Evolutionary conservation across 1,139 yeast genomes (phyloP), one percentile per base, ranked within the genome.

Genomic region (Suhomyces ambrosiae): DNA sequence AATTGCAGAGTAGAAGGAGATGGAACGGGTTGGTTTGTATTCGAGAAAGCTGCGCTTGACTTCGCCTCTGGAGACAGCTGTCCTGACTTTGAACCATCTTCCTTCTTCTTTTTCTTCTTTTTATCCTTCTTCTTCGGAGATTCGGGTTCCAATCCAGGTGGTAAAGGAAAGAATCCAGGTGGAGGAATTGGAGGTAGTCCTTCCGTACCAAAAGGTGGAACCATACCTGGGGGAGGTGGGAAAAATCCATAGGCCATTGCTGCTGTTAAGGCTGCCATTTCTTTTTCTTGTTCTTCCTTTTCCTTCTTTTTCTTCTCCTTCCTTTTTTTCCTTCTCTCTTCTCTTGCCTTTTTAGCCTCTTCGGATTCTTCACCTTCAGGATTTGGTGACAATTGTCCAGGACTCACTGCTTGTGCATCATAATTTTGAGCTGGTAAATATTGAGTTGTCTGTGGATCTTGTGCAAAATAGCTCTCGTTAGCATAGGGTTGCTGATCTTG

Each of bases 191-290:
- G 42, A n/a, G 45, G 40, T 7, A 45, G 21, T 5, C 48, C 49
- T 12, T 40, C 45, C 16, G 36, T 21, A 22, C 35, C 30, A 33
- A 41, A 29, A 8, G 41, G 31, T 21, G 35, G 35, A 28, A 22
- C 44, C 48, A 36, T 32, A 13, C 32, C 47, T 19, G 29, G 33
- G 8, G 40, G 42, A 32, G 40, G 40, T 5, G 42, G 42, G 19
- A 40, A 33, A 18, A 37, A 35, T 7, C 42, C 42, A 17, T 35
- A 33, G 5, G 48, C 58, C 14, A 53, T 44, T 6, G 42, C 43
- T 12, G 46, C 49, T 2, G 38, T 30, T 12, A 44, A 42, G 3
- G 59, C 58, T 2, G 63, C 63, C 34, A 57, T 56, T 37, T 54
- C 51, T n/a, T 57, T 59, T 30, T 47, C 52, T 32, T 50, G 47